Base-by-base conservation (phyloP, 768 basidiomycete genomes). In the Phanerochaete sordida region DNA sequence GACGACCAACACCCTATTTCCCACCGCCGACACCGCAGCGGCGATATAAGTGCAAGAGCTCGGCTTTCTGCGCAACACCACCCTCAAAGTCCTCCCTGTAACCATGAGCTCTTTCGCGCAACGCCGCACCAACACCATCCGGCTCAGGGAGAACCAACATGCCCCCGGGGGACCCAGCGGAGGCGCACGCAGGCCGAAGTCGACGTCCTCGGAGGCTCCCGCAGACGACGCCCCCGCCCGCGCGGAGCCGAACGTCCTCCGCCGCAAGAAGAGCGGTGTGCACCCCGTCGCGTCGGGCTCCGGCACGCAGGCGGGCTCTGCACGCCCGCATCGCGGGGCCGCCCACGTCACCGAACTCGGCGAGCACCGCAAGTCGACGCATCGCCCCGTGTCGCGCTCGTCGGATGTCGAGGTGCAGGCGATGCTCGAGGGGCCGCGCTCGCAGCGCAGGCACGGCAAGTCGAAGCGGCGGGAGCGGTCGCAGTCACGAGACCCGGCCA, bases 401-500 rank as follows among this genome's bases (percentile, higher is more conserved):
- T 54, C 53, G 19, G 52, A 44, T 39, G 57, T 33, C 23, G 50
- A 49, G 33, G 48, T 50, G 23, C 35, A 52, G 27, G 47, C 52
- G 46, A 7, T 72, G 61, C 57, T 71, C 65, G 65, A 64, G 30
- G 11, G 23, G 54, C 30, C 66, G 58, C 56, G 31, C 3, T 0
- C 59, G 13, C 13, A 11, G 19, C 54, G 51, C 57, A 45, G 47
- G 16, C 45, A 47, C 28, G 51, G 21, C 4, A 63, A 54, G 46
- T 50, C 45, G n/a, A 70, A 64, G 56, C 72, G 69, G 52, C 70
- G 65, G 56, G 76, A 76, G 46, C 67, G 72, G 16, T 79, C 77
- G 2, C 72, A 70, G 37, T 77, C 77, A 27, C 66, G 73, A 16
- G 77, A 78, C 28, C 65, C 72, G 0, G 11, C 57, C 16, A 50